Percentiles rank a stretch among this genome's conserved stretches.
Evolutionary conservation across 1,139 yeast species (phyloP).

Genomic region (Suhomyces kunorum): DNA sequence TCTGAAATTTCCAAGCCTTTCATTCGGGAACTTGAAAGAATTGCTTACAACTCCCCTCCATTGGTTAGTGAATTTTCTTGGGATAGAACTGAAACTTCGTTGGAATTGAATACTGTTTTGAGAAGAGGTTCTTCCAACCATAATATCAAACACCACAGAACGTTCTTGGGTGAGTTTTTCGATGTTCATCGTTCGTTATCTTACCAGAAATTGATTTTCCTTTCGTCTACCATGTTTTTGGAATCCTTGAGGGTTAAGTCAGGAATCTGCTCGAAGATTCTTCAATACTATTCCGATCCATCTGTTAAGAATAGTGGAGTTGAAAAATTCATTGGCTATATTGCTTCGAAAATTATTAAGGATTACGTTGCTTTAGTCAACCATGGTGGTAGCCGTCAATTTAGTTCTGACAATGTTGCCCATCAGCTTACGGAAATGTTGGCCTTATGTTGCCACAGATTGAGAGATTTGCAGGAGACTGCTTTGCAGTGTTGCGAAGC

Average conservation of each 20-base stretch:
- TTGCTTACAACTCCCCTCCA: constrained; percentile 90
- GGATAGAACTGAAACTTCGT: constrained; percentile 85
- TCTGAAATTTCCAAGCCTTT: constrained; percentile 56
- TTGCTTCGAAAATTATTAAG: constrained; percentile 60
- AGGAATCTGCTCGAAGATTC: constrained; percentile 77
- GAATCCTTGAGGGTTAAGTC: constrained; percentile 77
- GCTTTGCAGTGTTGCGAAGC: constrained; percentile 80
- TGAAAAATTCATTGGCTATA: constrained; percentile 66
- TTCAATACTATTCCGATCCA: constrained; percentile 84
- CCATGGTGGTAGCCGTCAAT: constrained; percentile 51
- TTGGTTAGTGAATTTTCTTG: constrained; percentile 85
- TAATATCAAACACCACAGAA: constrained; percentile 75
- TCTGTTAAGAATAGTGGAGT: constrained; percentile 71
- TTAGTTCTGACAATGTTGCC: constrained; percentile 63
- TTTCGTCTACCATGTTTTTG: constrained; percentile 76
- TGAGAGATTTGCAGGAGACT: constrained; percentile 71
- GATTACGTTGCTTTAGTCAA: constrained; percentile 53
- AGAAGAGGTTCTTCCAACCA: constrained; percentile 87
- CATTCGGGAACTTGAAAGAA: constrained; percentile 54
- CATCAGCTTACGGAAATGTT: constrained; percentile 70
- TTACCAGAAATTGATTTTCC: constrained; percentile 81
- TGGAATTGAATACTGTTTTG: constrained; percentile 87
- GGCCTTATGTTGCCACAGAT: constrained; percentile 74
- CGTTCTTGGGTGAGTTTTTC: constrained; percentile 51
- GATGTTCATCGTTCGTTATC: constrained; percentile 60